Percentiles rank a stretch among this genome's conserved stretches.
Evolutionary conservation across 495 filamentous ascomycete species (phyloP).

Genomic region (Aspergillus olivimuriae): DNA sequence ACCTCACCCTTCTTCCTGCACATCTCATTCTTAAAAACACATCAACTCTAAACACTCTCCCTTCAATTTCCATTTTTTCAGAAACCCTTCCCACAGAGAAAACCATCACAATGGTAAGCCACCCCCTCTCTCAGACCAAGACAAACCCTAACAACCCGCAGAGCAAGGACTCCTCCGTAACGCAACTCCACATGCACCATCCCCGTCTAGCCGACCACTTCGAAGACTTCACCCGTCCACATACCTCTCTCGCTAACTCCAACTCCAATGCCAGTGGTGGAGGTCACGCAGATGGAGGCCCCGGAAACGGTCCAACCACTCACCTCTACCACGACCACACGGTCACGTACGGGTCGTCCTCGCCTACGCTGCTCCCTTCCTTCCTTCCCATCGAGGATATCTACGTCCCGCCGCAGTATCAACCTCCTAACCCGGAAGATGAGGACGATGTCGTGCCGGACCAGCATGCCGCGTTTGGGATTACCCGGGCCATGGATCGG

Average conservation of each 20-base stretch:
- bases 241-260: constrained; percentile 22
- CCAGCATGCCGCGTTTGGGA: constrained; percentile 95
- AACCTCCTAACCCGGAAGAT: constrained; percentile 93
- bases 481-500: constrained; percentile 67
- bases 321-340: constrained; percentile 11
- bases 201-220: constrained; percentile 82
- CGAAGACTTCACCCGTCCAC: constrained; percentile 65
- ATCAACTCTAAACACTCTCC: no score
- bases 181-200: constrained; percentile 79
- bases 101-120: no score
- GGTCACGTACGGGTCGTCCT: constrained; percentile 32
- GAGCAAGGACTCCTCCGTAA: constrained; percentile 87
- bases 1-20: no score
- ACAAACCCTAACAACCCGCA: no score
- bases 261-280: constrained; percentile 9
- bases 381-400: constrained; percentile 60
- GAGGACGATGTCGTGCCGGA: constrained; percentile 97
- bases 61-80: no score
- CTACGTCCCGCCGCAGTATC: constrained; percentile 81
- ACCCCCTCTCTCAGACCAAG: no score
- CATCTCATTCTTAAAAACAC: no score
- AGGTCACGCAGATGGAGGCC: no score
- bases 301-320: no score
- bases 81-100: no score
- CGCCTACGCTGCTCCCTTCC: constrained; percentile 32